Conservation (phyloP, 805 yeast species). For the Gaillardinia entomophila region DNA sequence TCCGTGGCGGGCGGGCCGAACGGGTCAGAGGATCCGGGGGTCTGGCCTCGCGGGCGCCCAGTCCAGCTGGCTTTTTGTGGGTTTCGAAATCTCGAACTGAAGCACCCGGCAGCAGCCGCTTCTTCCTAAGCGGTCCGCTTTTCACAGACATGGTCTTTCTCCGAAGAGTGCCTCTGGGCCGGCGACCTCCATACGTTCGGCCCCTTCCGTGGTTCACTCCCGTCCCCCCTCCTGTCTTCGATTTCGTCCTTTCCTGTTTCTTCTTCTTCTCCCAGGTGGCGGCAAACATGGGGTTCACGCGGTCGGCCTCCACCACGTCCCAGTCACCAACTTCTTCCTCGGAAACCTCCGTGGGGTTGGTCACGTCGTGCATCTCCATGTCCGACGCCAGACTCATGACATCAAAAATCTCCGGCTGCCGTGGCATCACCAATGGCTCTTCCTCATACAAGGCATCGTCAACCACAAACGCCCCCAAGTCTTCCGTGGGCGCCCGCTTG, state of each 20-base stretch:
- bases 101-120: neutral
- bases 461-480: constrained; percentile 13
- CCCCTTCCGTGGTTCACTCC: too few species aligned
- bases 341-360: too few species aligned
- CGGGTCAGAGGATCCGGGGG: too few species aligned
- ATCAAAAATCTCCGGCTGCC: neutral
- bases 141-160: neutral
- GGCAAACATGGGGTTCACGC: constrained; percentile 13
- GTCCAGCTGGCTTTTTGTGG: too few species aligned
- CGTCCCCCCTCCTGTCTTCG: too few species aligned
- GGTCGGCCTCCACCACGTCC: constrained; percentile 10
- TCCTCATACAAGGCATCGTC: constrained; percentile 8
- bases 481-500: constrained; percentile 2
- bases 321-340: too few species aligned
- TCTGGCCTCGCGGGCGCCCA: too few species aligned
- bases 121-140: neutral
- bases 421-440: constrained; percentile 1
- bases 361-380: too few species aligned
- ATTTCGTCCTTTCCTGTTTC: neutral
- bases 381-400: too few species aligned
- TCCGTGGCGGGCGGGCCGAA: constrained; percentile 19
- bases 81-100: neutral
- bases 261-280: neutral
- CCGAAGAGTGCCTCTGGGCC: neutral
- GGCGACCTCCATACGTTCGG: too few species aligned